A percentile compares a stretch with the other conserved stretches of the same genome.
These are phyloP conservation scores for Solanum aculeatissimum DNA, from an alignment of 305 asterid species.

Conservation along the genomic window DNA sequence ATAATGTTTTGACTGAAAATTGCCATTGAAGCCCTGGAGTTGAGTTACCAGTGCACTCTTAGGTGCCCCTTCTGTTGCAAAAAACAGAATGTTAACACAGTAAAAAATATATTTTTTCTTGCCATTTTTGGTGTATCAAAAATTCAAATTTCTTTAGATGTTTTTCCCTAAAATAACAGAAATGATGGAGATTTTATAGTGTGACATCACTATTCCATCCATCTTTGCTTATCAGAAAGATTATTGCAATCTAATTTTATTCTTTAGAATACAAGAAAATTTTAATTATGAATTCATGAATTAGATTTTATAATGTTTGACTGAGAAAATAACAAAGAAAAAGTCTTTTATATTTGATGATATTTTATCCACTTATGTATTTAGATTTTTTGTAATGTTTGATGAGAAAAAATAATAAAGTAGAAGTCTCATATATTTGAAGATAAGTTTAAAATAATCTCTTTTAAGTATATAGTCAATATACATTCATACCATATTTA, in stretches of 20 bases:
- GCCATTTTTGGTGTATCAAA: background rate
- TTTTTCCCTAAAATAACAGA: no score
- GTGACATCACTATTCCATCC: background rate
- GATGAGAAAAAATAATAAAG: no score
- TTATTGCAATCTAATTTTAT: background rate
- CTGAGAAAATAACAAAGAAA: background rate
- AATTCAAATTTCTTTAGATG: background rate
- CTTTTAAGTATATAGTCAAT: no score
- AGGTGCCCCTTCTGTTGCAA: conserved; percentile 42
- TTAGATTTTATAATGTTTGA: background rate
- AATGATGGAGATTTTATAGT: background rate
- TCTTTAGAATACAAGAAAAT: no score
- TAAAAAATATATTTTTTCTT: background rate
- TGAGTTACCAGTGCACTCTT: conserved; percentile 37
- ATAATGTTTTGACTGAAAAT: conserved; percentile 71
- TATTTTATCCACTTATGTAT: no score
- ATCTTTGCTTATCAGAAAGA: background rate
- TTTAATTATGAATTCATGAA: no score
- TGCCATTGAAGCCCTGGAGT: conserved; percentile 68
- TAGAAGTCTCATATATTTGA: no score
- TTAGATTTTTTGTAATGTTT: no score
- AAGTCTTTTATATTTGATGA: background rate
- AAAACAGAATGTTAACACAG: background rate
- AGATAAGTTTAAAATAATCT: no score
- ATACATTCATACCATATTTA: no score